Base-by-base conservation (phyloP, 768 basidiomycete genomes). In the Russula earlei region DNA sequence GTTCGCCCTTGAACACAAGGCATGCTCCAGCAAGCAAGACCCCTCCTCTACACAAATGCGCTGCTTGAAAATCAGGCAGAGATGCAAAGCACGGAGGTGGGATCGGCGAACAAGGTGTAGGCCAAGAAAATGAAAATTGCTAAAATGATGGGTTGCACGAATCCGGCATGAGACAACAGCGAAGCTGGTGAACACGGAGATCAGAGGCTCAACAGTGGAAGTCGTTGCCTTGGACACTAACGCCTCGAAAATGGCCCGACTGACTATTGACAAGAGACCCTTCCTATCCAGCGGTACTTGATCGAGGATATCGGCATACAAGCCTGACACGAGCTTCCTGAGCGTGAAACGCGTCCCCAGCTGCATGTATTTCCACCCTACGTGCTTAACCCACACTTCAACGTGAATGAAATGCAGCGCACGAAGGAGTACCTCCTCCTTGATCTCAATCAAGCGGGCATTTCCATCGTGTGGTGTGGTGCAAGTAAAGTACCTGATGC, bases 331-430 rank as follows among this genome's bases (percentile, higher is more conserved):
- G 15, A 82, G 73, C 50, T 77, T 74, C 19, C 85, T 85, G 45
- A 97, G 85, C 71, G 91, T 87, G 64, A 90, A 94, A 37, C 87
- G 78, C 65, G 91, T 87, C 5, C 85, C 84, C 12, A 93, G 74
- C 53, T 85, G 84, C 4, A 75, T 73, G 61, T 92, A 96, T 67
- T 88, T 87, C 93, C 93, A 97, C 2, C 82, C 80, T 38, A 82
- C 67, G 67, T 91, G 87, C 62, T 87, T 84, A 0, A 85, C 79
- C 93, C 93, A 97, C 19, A 95, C 82, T 66, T 94, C 88, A 8
- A 81, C 79, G 63, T 92, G 89, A 9, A 94, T 78, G 59, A 93
- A 91, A 5, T 75, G 75, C 12, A 82, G 75, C 0, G 88, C 91
- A 33, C 88, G 82, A 46, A 87, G 70, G 22, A 94, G 74, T 5